Evolutionary conservation across 441 rosid species (phyloP).

Genomic region (Gossypium lobatum): DNA sequence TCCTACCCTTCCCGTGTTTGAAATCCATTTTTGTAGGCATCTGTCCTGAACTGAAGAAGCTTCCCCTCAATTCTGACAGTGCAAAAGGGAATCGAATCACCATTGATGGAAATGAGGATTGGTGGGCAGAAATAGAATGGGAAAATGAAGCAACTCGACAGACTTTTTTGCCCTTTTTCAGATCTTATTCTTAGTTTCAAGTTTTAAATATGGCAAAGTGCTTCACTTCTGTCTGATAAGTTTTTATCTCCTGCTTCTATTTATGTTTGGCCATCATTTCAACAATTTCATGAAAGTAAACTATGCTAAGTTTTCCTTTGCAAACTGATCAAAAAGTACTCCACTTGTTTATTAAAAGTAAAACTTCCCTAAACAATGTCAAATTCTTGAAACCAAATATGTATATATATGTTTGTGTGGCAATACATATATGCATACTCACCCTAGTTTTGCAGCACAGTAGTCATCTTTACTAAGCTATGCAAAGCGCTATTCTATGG

Average conservation of each 20-base stretch:
- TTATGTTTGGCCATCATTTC: too few species aligned
- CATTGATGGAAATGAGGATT: not conserved
- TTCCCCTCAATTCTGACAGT: not conserved
- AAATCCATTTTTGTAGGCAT: not conserved
- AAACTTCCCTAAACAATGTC: not conserved
- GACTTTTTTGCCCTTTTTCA: conserved; percentile 16
- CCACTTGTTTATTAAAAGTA: not conserved
- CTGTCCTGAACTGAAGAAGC: not conserved
- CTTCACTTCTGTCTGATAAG: too few species aligned
- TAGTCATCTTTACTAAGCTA: not conserved
- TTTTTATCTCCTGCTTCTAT: too few species aligned
- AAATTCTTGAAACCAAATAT: not conserved
- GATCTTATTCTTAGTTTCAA: too few species aligned
- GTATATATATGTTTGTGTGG: not conserved
- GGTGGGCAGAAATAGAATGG: not conserved
- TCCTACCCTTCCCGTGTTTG: not conserved
- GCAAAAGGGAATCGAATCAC: not conserved
- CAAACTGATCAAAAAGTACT: not conserved
- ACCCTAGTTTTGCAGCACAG: not conserved
- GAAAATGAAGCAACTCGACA: not conserved
- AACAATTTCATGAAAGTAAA: not conserved
- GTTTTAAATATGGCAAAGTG: too few species aligned
- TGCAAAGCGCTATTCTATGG: not conserved
- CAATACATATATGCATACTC: not conserved
- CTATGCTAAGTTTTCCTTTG: not conserved